A percentile compares a stretch with the other conserved stretches of the same genome.
Evolutionary conservation across 139 green algal species (phyloP).

Genomic region (Chlorella sp.): DNA sequence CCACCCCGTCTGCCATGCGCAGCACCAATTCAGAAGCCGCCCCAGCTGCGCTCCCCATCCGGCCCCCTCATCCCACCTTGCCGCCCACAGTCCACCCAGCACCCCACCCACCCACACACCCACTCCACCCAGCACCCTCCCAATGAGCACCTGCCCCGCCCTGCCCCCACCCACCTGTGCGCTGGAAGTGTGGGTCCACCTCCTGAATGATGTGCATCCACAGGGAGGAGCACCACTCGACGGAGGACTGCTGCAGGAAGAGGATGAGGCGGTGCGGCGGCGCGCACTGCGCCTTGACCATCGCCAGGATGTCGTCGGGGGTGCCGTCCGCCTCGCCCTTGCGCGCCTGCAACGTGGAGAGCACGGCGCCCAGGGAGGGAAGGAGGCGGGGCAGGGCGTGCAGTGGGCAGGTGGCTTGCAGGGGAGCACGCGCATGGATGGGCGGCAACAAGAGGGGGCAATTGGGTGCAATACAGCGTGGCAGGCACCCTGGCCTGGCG

Average conservation of each 20-base stretch:
- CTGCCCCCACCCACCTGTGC: constrained; percentile 55
- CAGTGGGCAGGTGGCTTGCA: neutral
- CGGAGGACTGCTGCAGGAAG: constrained; percentile 93
- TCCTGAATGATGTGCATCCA: constrained; percentile 93
- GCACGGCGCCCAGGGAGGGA: neutral
- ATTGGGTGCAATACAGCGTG: neutral
- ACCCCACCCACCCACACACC: neutral
- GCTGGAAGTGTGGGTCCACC: constrained; percentile 88
- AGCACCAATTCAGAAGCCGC: no score
- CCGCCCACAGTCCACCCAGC: neutral
- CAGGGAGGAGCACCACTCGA: constrained; percentile 93
- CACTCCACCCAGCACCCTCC: neutral
- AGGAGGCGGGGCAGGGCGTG: neutral
- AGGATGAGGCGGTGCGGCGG: constrained; percentile 92
- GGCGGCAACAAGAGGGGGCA: neutral
- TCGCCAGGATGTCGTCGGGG: constrained; percentile 90
- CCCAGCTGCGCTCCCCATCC: no score
- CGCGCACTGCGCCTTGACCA: constrained; percentile 90
- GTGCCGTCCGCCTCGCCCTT: constrained; percentile 86
- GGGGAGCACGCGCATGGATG: neutral
- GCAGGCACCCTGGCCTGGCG: no score
- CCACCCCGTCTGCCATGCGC: no score
- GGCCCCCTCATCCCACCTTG: neutral
- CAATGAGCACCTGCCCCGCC: neutral
- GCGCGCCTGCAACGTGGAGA: constrained; percentile 60